Evolutionary conservation across 345 rosid genomes (phyloP).

Genomic region (Salix exigua): DNA sequence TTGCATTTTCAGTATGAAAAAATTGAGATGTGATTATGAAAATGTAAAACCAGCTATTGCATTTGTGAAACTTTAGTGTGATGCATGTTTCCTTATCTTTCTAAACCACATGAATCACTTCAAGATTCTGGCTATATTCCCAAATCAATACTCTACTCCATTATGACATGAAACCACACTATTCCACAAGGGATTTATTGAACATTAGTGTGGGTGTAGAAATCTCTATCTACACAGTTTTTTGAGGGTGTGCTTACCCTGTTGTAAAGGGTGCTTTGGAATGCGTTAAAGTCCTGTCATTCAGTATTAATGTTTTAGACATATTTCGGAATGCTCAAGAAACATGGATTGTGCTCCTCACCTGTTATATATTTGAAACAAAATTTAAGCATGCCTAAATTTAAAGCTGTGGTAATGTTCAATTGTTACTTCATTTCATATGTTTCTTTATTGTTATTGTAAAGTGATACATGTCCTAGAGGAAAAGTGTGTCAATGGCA

Average conservation of each 20-base stretch:
- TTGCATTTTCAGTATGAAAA: not conserved
- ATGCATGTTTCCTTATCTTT: not conserved
- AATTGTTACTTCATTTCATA: not conserved
- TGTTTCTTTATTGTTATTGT: not conserved
- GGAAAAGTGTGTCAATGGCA: not conserved
- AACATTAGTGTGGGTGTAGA: not conserved
- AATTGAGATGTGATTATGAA: not conserved
- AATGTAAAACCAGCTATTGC: not conserved
- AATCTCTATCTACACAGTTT: not conserved
- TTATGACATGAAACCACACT: not conserved
- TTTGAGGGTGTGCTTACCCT: not conserved
- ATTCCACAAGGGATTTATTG: not conserved
- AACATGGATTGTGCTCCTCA: not conserved
- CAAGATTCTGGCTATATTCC: not conserved
- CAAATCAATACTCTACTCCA: too few relatives aligned
- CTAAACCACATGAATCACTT: not conserved
- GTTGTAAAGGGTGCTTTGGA: not conserved
- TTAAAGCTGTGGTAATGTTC: not conserved
- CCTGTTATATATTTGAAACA: not conserved
- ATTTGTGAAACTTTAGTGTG: not conserved
- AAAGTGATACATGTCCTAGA: not conserved
- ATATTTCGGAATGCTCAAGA: constrained; percentile 1
- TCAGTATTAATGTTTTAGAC: not conserved
- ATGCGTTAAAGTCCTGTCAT: not conserved
- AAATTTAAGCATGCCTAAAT: not conserved